Evolutionary conservation across 495 filamentous ascomycete species (phyloP).

Genomic region (Barbatosphaeria neglecta): DNA sequence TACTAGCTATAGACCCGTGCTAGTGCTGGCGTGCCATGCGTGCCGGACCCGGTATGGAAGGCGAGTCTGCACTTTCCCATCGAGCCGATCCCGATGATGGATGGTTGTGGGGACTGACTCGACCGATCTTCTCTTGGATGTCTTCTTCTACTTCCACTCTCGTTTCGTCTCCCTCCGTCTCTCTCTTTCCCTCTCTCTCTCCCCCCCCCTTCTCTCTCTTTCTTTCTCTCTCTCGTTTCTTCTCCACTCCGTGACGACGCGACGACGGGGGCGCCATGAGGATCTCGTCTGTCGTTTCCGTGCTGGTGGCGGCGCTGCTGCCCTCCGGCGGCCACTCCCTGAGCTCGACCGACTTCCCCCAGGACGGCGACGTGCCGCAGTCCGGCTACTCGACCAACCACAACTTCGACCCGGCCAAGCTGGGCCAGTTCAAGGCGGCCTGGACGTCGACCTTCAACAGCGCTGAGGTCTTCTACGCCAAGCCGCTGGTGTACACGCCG

Average conservation of each 20-base stretch:
- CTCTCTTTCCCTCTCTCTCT: no score
- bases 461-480: slow-evolving; percentile 29
- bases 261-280: not conserved
- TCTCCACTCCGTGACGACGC: not conserved
- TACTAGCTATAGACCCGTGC: no score
- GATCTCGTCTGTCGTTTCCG: not conserved
- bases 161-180: no score
- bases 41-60: no score
- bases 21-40: no score
- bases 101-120: no score
- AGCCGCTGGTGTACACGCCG: slow-evolving; percentile 36
- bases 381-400: slow-evolving; percentile 8
- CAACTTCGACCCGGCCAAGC: slow-evolving; percentile 7
- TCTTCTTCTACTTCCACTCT: no score
- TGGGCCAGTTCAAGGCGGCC: slow-evolving; percentile 2
- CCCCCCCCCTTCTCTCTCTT: no score
- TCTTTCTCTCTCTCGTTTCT: not conserved
- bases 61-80: no score
- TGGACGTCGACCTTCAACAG: slow-evolving; percentile 1
- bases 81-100: no score
- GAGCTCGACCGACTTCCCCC: slow-evolving; percentile 1
- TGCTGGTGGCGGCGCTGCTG: slow-evolving; percentile 1
- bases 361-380: slow-evolving; percentile 3
- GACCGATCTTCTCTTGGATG: no score
- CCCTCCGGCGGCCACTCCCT: not conserved